Conservation (phyloP, 1,284 basidiomycete genomes). For the Coniophora puteana region DNA sequence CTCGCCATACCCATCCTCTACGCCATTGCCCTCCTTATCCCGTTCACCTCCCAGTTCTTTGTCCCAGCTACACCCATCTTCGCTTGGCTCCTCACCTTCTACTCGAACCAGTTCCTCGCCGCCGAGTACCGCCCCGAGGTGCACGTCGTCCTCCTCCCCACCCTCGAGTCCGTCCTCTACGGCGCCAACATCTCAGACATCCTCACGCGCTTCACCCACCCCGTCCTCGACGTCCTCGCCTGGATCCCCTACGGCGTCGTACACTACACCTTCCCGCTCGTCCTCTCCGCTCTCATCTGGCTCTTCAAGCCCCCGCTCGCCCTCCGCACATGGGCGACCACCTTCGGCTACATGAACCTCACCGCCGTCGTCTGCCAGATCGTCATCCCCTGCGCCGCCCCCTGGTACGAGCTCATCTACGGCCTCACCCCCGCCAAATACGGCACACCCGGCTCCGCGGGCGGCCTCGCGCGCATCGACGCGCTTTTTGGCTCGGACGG, state of each 20-base stretch:
- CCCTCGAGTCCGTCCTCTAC: constrained; percentile 91
- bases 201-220: constrained; percentile 91
- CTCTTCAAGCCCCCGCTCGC: constrained; percentile 77
- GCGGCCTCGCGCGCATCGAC: constrained; percentile 92
- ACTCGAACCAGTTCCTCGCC: constrained; percentile 85
- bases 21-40: constrained; percentile 67
- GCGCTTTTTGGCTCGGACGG: constrained; percentile 75
- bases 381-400: constrained; percentile 89
- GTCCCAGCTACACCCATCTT: constrained; percentile 87
- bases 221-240: constrained; percentile 87
- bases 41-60: constrained; percentile 92
- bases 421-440: constrained; percentile 95
- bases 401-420: constrained; percentile 98
- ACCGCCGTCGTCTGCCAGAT: constrained; percentile 89
- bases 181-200: constrained; percentile 97
- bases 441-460: constrained; percentile 87
- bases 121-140: constrained; percentile 72
- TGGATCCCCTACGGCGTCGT: constrained; percentile 96
- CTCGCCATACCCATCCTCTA: constrained; percentile 80
- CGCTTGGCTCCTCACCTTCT: constrained; percentile 83
- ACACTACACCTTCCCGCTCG: constrained; percentile 84
- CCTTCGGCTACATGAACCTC: constrained; percentile 94
- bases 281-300: constrained; percentile 77
- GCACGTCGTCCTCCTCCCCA: constrained; percentile 90
- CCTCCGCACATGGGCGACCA: constrained; percentile 83